A percentile compares a stretch with the other conserved stretches of the same genome.
phyloP scores from a whole-genome alignment of 202 grass and related monocot genomes.

The Digitaria exilis region DNA sequence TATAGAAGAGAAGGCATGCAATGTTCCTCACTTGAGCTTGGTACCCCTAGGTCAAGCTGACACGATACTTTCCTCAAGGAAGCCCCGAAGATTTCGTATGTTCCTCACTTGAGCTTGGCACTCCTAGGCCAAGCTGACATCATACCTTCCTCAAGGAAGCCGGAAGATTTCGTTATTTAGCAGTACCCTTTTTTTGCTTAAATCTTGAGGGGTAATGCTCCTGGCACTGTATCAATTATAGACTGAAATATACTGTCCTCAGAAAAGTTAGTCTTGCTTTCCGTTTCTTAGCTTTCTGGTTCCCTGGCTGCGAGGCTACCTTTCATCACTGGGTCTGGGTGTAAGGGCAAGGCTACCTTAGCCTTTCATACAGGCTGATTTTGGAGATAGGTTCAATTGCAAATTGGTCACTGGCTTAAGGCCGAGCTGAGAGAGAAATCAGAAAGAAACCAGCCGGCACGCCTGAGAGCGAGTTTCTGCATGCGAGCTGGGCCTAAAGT shows the following conservation, averaged over 20 bases:
- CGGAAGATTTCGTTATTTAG: neutral
- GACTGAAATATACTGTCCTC: conserved; percentile 9
- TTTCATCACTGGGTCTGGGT: no score
- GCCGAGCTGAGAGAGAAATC: no score
- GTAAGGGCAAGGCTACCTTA: no score
- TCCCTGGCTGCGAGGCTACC: neutral
- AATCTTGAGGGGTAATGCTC: neutral
- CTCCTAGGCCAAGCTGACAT: no score
- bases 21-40: neutral
- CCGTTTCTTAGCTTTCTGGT: conserved; percentile 1
- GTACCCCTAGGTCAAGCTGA: neutral
- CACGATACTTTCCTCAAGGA: neutral
- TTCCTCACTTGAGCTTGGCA: no score
- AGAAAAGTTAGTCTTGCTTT: neutral
- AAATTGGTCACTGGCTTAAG: no score
- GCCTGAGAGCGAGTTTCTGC: no score
- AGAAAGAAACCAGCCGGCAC: no score
- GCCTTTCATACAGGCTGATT: neutral
- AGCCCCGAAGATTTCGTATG: neutral
- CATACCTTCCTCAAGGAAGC: no score
- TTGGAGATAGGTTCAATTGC: neutral
- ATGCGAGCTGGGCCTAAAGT: no score
- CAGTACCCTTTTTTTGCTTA: conserved; percentile 11
- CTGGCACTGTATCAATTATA: conserved; percentile 10
- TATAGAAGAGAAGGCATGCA: conserved; percentile 9